Conservation (phyloP, 805 yeast genomes). For the Blastobotrys muscicola region DNA sequence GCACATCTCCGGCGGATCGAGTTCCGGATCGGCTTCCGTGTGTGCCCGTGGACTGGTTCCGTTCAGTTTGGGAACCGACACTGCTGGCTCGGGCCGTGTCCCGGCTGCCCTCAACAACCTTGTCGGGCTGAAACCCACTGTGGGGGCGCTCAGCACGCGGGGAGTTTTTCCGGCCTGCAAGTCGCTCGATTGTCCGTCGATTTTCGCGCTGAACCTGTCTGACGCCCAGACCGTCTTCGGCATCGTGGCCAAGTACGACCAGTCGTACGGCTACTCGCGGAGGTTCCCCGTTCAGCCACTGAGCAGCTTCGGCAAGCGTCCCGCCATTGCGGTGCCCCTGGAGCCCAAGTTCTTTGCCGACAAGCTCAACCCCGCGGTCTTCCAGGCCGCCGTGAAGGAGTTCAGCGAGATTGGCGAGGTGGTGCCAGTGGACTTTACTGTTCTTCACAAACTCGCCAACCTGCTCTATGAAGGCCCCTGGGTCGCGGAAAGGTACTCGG, state of each 20-base stretch:
- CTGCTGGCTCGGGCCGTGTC: conserved; percentile 97
- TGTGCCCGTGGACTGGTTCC: conserved; percentile 90
- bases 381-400: conserved; percentile 47
- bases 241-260: conserved; percentile 65
- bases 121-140: conserved; percentile 87
- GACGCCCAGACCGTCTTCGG: conserved; percentile 79
- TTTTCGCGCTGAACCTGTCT: conserved; percentile 63
- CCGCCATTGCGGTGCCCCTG: conserved; percentile 70
- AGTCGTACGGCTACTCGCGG: conserved; percentile 72
- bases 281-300: conserved; percentile 59
- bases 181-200: conserved; percentile 85
- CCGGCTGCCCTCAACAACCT: conserved; percentile 92
- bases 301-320: conserved; percentile 45
- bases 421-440: conserved; percentile 59
- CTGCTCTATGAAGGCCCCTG: conserved; percentile 97
- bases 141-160: conserved; percentile 72
- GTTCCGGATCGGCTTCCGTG: conserved; percentile 90
- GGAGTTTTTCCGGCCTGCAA: conserved; percentile 99
- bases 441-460: conserved; percentile 70
- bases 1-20: conserved; percentile 91
- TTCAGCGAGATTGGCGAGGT: conserved; percentile 46
- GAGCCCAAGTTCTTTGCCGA: conserved; percentile 75
- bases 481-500: conserved; percentile 93
- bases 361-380: conserved; percentile 62
- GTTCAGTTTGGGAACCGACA: conserved; percentile 85